Percentiles rank a stretch among this genome's conserved stretches.
Conservation (phyloP, 2,329 filamentous ascomycete species). For the Pseudogymnoascus sp. region DNA sequence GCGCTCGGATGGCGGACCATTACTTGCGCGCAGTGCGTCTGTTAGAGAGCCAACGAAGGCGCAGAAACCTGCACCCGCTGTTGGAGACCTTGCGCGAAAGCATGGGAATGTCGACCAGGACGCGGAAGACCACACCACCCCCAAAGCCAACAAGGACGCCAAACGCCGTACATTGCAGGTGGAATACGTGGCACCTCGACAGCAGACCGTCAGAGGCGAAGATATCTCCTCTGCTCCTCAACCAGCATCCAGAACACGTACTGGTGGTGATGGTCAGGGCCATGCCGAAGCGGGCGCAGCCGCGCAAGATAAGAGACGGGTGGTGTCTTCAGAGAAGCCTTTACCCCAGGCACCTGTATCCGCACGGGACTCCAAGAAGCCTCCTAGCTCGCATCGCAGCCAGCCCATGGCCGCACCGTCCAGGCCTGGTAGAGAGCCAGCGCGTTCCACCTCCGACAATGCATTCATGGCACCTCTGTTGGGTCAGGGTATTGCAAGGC, state of each 20-base stretch:
- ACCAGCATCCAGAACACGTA: conserved; percentile 39
- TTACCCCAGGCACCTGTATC: conserved; percentile 43
- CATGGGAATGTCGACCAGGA: conserved; percentile 66
- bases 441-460: conserved; percentile 46
- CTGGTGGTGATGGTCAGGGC: conserved; percentile 45
- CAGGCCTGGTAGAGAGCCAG: conserved; percentile 40
- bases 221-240: conserved; percentile 24
- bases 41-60: conserved; percentile 79
- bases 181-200: conserved; percentile 89
- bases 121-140: conserved; percentile 48
- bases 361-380: conserved; percentile 36
- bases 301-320: conserved; percentile 25
- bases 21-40: conserved; percentile 77
- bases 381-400: conserved; percentile 23
- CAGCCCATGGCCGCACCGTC: conserved; percentile 36
- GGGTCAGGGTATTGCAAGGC: conserved; percentile 45
- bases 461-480: conserved; percentile 43
- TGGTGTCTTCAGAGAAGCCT: conserved; percentile 46
- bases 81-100: conserved; percentile 61
- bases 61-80: conserved; percentile 41
- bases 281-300: conserved; percentile 35
- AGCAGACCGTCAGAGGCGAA: conserved; percentile 65
- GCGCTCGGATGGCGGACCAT: conserved; percentile 47
- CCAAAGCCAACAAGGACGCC: conserved; percentile 64
- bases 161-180: conserved; percentile 95